Evolutionary conservation across 257 asterid species (phyloP), one percentile per base, ranked within the genome.

Genomic region (Solanum sejunctum): DNA sequence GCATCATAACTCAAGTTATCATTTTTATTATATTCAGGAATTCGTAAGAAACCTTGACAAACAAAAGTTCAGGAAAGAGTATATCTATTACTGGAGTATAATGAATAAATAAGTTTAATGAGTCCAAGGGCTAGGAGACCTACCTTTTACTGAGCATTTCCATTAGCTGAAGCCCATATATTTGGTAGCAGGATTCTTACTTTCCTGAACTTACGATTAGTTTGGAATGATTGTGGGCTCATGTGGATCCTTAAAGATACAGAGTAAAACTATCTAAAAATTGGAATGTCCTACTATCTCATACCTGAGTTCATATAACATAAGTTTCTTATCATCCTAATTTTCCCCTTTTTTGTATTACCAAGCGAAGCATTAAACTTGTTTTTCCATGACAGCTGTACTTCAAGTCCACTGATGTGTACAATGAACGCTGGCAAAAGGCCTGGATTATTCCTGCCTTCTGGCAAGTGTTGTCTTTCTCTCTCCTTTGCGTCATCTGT

Each of bases 391-490:
- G 81, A 90, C 93, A 96, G 99, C 96, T 96, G 39, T 92, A 96
- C 92, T 95, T 95, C 91, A 96, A 95, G 89, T 92, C 98, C 43
- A 92, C 84, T 58, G 98, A 96, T 84, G 87, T 88, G 64, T 95
- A 95, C 94, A 96, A 93, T 78, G 98, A 96, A 93, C 95, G 84
- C 57, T 96, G 99, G 99, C 94, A 88, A 89, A 96, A 91, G 82
- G 98, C 98, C 66, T 96, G 98, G 99, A 89, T 96, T 89, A 93
- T 96, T 86, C 95, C 98, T 63, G 99, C 97, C 85, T 96, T 96
- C 88, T 96, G 99, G 99, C 97, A 95, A 84, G 97, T 96, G 64
- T 80, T 93, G 90, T 94, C 99, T 43, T 93, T 95, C 92, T 93
- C 96, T 75, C 93, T 96, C 85, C 90, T 96, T 81, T 93, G 98